phyloP scores from a whole-genome alignment of 2,329 filamentous ascomycete genomes.

The Kalmusia sp. region DNA sequence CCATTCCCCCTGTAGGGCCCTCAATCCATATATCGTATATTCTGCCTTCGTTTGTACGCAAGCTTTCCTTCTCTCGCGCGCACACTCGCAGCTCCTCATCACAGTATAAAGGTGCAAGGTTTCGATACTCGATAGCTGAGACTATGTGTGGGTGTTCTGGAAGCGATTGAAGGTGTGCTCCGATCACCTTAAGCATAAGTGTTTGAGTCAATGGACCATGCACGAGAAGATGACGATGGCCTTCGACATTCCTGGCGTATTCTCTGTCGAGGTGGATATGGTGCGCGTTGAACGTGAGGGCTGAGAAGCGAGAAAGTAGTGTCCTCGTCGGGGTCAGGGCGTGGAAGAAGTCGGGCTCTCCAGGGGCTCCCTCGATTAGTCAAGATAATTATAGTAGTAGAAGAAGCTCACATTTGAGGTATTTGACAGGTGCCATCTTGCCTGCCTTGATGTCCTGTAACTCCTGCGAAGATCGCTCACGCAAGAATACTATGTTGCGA shows the following conservation, averaged over 20 bases:
- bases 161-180: constrained; percentile 55
- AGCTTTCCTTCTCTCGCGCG: constrained; percentile 57
- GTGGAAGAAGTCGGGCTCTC: constrained; percentile 62
- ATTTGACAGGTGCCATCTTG: constrained; percentile 39
- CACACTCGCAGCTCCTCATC: constrained; percentile 75
- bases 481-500: constrained; percentile 70
- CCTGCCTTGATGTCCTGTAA: constrained; percentile 37
- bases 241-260: constrained; percentile 75
- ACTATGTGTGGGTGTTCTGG: constrained; percentile 49
- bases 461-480: constrained; percentile 52
- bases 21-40: constrained; percentile 51
- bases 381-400: neutral
- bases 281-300: constrained; percentile 87
- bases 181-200: constrained; percentile 74
- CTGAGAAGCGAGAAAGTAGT: constrained; percentile 89
- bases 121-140: constrained; percentile 74
- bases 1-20: constrained; percentile 50
- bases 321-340: constrained; percentile 69
- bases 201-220: constrained; percentile 85
- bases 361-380: constrained; percentile 51
- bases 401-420: constrained; percentile 42
- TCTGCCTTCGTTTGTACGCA: constrained; percentile 10
- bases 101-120: constrained; percentile 81
- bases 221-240: constrained; percentile 77
- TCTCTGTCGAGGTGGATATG: constrained; percentile 81